phyloP scores from a whole-genome alignment of 768 basidiomycete genomes.

The Trametopsis cervina region DNA sequence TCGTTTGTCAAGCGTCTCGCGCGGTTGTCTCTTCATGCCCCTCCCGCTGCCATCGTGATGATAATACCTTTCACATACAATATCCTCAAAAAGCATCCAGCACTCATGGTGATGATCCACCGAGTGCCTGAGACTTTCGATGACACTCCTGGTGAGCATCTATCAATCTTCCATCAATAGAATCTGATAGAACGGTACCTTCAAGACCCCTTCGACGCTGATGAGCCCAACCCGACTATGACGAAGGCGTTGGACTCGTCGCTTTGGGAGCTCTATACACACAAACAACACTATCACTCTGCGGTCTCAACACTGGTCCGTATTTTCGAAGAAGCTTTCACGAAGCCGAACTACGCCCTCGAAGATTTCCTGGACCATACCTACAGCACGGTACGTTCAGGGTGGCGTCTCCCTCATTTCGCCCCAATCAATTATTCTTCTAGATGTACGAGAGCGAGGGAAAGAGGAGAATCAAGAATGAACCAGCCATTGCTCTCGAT shows the following conservation, averaged over 20 bases:
- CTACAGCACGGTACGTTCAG: constrained; percentile 61
- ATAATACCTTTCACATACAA: constrained; percentile 94
- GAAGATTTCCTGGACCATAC: constrained; percentile 97
- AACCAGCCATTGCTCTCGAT: constrained; percentile 43
- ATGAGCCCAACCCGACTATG: constrained; percentile 65
- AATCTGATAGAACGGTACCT: background rate
- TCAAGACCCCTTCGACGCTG: constrained; percentile 61
- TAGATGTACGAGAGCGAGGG: constrained; percentile 86
- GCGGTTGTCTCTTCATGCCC: constrained; percentile 74
- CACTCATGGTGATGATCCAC: constrained; percentile 92
- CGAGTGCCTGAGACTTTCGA: constrained; percentile 34
- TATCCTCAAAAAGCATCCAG: constrained; percentile 84
- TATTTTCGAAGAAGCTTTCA: constrained; percentile 88
- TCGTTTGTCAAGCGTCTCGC: constrained; percentile 92
- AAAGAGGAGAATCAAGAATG: constrained; percentile 72
- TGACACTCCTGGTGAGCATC: constrained; percentile 25
- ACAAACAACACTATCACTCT: constrained; percentile 77
- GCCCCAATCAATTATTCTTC: too few relatives aligned
- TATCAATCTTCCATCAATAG: background rate
- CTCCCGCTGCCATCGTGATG: constrained; percentile 87
- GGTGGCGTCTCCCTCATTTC: background rate
- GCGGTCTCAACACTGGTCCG: constrained; percentile 82
- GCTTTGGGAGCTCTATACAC: constrained; percentile 85
- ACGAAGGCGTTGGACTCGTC: constrained; percentile 83
- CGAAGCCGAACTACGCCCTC: constrained; percentile 84